These are phyloP conservation scores for Talaromyces nanjingensis DNA, from an alignment of 495 filamentous ascomycete genomes.

Conservation along the genomic window DNA sequence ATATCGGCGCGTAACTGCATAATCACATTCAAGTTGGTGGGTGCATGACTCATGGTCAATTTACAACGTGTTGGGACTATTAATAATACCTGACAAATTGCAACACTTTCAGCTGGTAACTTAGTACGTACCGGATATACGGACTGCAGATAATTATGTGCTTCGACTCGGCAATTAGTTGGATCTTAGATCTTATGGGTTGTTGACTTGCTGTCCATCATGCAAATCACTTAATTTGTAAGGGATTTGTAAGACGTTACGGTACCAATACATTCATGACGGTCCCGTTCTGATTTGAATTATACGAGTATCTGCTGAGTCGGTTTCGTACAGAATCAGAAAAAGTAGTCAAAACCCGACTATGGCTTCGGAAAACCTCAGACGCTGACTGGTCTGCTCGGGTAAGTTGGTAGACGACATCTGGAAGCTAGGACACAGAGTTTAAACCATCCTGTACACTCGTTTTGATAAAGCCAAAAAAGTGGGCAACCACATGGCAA, in stretches of 20 bases:
- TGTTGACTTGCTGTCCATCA: background rate
- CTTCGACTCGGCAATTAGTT: background rate
- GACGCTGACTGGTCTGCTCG: background rate
- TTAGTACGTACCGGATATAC: background rate
- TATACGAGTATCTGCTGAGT: too few relatives aligned
- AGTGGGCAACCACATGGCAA: background rate
- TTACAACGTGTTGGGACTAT: background rate
- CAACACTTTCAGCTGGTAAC: background rate
- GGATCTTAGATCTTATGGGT: background rate
- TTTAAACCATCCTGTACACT: background rate
- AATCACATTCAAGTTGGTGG: background rate
- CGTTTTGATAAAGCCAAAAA: background rate
- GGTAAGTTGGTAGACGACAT: background rate
- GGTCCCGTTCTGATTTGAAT: background rate
- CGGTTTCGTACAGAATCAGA: background rate
- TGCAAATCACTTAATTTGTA: background rate
- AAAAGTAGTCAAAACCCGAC: background rate
- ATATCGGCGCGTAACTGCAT: background rate
- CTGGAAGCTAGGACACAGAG: background rate
- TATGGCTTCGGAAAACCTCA: background rate
- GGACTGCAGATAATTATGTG: background rate
- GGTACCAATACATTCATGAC: background rate
- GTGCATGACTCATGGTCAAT: background rate
- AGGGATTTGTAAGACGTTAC: background rate
- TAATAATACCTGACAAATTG: background rate